Base-by-base conservation (phyloP, 345 rosid species). In the Moricandia moricandioides region DNA sequence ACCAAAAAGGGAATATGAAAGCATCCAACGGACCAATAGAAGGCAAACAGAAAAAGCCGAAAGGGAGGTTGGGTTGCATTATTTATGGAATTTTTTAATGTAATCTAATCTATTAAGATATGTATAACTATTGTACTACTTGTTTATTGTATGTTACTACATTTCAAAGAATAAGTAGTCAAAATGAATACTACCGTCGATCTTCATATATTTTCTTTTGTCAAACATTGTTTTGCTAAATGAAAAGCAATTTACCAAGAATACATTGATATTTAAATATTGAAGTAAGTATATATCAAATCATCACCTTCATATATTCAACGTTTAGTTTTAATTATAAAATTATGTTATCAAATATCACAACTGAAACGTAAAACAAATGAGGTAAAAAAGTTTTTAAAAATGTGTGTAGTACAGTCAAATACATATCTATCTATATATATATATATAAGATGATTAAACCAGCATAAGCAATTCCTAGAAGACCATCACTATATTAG, bases 31-130 rank as follows among this genome's bases (percentile, higher is more conserved):
- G 57, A 72, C 62, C 67, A 31, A 60, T 68, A 78, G 77, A 72
- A 76, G 78, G 70, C 74, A 81, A 83, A 78, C 81, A 78, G 83
- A 82, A 68, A 64, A 62, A 54, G 83, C 83, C 88, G 83, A 83
- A 85, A 78, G 79, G 81, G 58, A 67, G 74, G 86, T 82, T 85
- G 80, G 65, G 74, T 75, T 62, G 67, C 79, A 71, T 82, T 73
- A 52, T 81, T 67, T 69, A 62, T 67, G 47, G 54, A 29, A 6
- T n/a, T 31, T 68, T 62, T 69, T 63, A 79, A 69, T 59, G 35
- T 79, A 57, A 64, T 63, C 63, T 69, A 67, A 43, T 69, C 72
- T 56, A 34, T n/a, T 73, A 73, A 34, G 67, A 56, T 68, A 67
- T 58, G 63, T 62, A 43, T 73, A 68, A 55, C 73, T 54, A 62